Evolutionary conservation across 2,329 filamentous ascomycete genomes (phyloP).

Genomic region (Colletotrichum echinochloae): DNA sequence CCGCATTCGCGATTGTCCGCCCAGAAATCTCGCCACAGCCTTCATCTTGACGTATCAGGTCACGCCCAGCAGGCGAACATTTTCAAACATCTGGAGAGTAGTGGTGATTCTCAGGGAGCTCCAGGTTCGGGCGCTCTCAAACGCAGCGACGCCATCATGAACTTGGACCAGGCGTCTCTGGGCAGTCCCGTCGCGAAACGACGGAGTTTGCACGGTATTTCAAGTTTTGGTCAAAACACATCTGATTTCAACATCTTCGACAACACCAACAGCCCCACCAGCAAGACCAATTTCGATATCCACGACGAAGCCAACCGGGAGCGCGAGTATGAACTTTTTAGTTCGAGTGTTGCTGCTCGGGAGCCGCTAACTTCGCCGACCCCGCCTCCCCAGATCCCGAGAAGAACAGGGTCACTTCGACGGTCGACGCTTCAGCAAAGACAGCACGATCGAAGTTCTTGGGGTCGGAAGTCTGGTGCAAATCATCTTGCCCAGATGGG

Average conservation of each 20-base stretch:
- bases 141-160: slow-evolving; percentile 91
- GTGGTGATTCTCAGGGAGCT: slow-evolving; percentile 59
- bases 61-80: slow-evolving; percentile 61
- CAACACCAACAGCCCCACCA: slow-evolving; percentile 57
- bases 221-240: slow-evolving; percentile 67
- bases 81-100: slow-evolving; percentile 63
- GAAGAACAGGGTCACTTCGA: slow-evolving; percentile 80
- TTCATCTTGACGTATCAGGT: slow-evolving; percentile 68
- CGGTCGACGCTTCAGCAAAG: slow-evolving; percentile 92
- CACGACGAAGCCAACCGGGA: slow-evolving; percentile 58
- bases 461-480: slow-evolving; percentile 69
- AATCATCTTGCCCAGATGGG: slow-evolving; percentile 64
- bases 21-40: slow-evolving; percentile 67
- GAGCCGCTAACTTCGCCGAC: slow-evolving; percentile 60
- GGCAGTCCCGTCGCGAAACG: slow-evolving; percentile 93
- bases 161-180: slow-evolving; percentile 80
- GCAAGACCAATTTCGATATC: slow-evolving; percentile 58
- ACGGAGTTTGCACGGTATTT: slow-evolving; percentile 83
- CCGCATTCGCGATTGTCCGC: slow-evolving; percentile 57
- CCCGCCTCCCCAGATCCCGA: slow-evolving; percentile 67
- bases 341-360: slow-evolving; percentile 47
- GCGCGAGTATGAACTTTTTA: slow-evolving; percentile 67
- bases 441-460: slow-evolving; percentile 74
- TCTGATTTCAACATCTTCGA: slow-evolving; percentile 83
- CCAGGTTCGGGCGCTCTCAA: slow-evolving; percentile 83